Evolutionary conservation across 768 basidiomycete species (phyloP), one percentile per base, ranked within the genome.

Genomic region (Mycena galopus): DNA sequence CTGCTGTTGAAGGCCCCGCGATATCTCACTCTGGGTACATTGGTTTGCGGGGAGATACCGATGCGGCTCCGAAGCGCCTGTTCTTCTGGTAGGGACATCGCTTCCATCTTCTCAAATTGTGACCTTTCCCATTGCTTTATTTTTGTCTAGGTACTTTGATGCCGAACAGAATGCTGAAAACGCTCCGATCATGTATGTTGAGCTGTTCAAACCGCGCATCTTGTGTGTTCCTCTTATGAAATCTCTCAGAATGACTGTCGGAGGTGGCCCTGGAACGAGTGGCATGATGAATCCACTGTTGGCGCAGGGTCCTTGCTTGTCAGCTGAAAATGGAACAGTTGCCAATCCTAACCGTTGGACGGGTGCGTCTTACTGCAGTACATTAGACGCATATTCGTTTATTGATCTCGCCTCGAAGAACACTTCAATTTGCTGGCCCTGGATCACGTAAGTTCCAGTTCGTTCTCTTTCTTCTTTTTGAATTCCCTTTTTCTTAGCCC

Each of bases 351-450:
- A 71, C 39, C 70, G 70, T 9, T 71, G 70, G 70, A 71, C 70
- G 8, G 69, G 69, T 71, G n/a, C 12, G 63, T 59, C 27, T 32
- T 35, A 11, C 10, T 65, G 19, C 19, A 6, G 4, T 3, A 5
- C 17, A 39, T 39, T 39, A n/a, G 35, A 37, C 11, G 6, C 16
- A 47, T 47, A 47, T 6, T n/a, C 9, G 9, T n/a, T n/a, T n/a
- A n/a, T 47, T n/a, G n/a, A n/a, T 47, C n/a, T n/a, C n/a, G n/a
- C n/a, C n/a, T n/a, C n/a, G n/a, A n/a, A 68, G 69, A 78, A 59
- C 77, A 76, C 42, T 77, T 75, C 62, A 79, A 78, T 55, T 69
- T 80, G 25, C 35, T 80, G 11, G 78, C 77, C 10, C 73, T 80
- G 0, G 77, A 78, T 57, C 79, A 80, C 66, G 79, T 78, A 71